Evolutionary conservation across 1,284 basidiomycete species (phyloP), one percentile per base, ranked within the genome.

Genomic region (Puccinia horiana): DNA sequence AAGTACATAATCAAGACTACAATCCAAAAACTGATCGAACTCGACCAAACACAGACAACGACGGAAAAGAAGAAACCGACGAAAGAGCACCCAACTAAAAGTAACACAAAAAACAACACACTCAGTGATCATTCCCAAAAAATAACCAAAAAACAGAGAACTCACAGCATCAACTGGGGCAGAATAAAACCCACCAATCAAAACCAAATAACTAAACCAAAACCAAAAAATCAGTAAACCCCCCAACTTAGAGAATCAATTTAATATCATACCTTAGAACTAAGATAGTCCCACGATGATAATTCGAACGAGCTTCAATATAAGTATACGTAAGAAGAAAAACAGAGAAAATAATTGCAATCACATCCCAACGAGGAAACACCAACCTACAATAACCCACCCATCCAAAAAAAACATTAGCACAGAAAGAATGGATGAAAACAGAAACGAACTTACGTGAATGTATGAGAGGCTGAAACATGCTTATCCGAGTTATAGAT

Each of bases 251-350:
- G 11, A 8, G 11, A 35, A 8, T 67, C 4, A 37, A 67, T 29
- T 11, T 14, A 11, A 79, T 11, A 14, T 49, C 69, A 4, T 14
- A 82, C 80, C 80, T 82, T 8, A 82, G 52, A 4, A 82, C 80
- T 44, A 82, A 47, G 23, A 82, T 82, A 14, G 80, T 67, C 11
- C 86, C 86, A n/a, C 86, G 83, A 83, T 87, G 85, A 86, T 98
- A 99, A 88, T 99, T 99, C 85, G 93, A 93, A 88, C 94, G 93
- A 26, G 96, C 95, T 88, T 99, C 97, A 86, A 98, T 98, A 87
- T 98, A 99, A 4, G 96, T 98, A 87, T 99, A 99, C 0, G 97
- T 99, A 89, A 99, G 91, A 84, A 99, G 88, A 90, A 99, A 99
- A 88, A 88, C 86, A 2, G 87, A 86, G 78, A 88, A 88, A 85